Evolutionary conservation across 257 asterid genomes (phyloP).

Genomic region (Schizonepeta tenuifolia): DNA sequence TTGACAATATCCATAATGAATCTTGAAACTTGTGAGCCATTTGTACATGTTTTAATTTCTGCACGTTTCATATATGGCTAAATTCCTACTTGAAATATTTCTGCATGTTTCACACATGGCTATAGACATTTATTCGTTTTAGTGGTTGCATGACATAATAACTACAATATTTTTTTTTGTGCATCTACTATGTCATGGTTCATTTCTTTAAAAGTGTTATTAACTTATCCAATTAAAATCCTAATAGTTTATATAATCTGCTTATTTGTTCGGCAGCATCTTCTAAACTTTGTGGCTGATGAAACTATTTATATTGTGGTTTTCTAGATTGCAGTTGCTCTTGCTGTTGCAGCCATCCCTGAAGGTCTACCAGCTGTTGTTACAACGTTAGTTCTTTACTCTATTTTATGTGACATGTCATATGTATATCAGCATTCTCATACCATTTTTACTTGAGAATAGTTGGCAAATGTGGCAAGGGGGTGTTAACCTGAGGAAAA

Average conservation of each 20-base stretch:
- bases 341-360: slow-evolving; percentile 99
- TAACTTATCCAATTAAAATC: slow-evolving; percentile 9
- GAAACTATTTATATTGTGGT: slow-evolving; percentile 30
- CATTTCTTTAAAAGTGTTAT: slow-evolving; percentile 6
- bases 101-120: neutral
- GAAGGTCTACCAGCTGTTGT: slow-evolving; percentile 99
- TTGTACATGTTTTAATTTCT: no score
- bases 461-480: slow-evolving; percentile 13
- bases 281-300: slow-evolving; percentile 25
- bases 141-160: slow-evolving; percentile 29
- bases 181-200: slow-evolving; percentile 19
- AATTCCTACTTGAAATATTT: no score
- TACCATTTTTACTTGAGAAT: slow-evolving; percentile 3
- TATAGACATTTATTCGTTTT: slow-evolving; percentile 4
- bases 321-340: slow-evolving; percentile 97
- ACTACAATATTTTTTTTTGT: neutral
- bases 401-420: slow-evolving; percentile 26
- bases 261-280: slow-evolving; percentile 23
- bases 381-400: slow-evolving; percentile 74
- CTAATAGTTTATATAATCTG: slow-evolving; percentile 19
- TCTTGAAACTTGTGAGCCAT: no score
- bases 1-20: neutral
- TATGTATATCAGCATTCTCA: slow-evolving; percentile 9
- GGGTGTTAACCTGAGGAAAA: slow-evolving; percentile 19
- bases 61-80: slow-evolving; percentile 1